Evolutionary conservation across 495 filamentous ascomycete genomes (phyloP), one percentile per base, ranked within the genome.

Genomic region (Annulohypoxylon nitens): DNA sequence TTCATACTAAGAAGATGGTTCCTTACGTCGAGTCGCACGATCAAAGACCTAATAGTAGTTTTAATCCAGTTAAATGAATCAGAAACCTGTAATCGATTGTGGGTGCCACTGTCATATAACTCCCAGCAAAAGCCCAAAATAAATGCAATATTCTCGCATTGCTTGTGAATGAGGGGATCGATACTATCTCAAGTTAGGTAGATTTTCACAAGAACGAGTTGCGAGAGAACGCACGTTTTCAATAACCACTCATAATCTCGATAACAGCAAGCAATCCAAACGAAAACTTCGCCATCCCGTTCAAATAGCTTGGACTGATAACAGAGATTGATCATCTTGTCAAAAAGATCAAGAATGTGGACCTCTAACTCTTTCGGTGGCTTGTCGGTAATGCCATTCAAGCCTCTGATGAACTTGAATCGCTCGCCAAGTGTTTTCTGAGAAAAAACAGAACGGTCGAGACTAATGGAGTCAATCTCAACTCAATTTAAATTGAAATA

Each of bases 281-380:
- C 66, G 14, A 69, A 59, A 8, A 37, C 61, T 20, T 69, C 25
- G 2, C 58, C 66, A 23, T 69, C 66, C 12, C 63, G 47, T 10
- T 69, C 66, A n/a, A 48, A 63, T 26, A 69, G 26, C 18, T 16
- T 26, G 36, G 58, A 47, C 4, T n/a, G 36, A 16, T 57, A 55
- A 18, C 66, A 69, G 9, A 47, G 11, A 7, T 37, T 37, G 12
- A 63, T 58, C 58, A 69, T 69, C 14, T 48, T 57, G 23, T 69
- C 48, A 1, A 69, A 25, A 9, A 45, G 14, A 43, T 25, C 6
- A 11, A 62, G 39, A 8, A 39, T 37, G 2, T 62, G 50, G 9
- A 23, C 20, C n/a, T 59, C 25, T 39, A 69, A 34, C 11, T 45
- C 34, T 6, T 37, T 47, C n/a, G 58, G 48, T 12, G 26, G n/a